Evolutionary conservation across 768 basidiomycete species (phyloP).

Genomic region (Leccinum fibrillosum): DNA sequence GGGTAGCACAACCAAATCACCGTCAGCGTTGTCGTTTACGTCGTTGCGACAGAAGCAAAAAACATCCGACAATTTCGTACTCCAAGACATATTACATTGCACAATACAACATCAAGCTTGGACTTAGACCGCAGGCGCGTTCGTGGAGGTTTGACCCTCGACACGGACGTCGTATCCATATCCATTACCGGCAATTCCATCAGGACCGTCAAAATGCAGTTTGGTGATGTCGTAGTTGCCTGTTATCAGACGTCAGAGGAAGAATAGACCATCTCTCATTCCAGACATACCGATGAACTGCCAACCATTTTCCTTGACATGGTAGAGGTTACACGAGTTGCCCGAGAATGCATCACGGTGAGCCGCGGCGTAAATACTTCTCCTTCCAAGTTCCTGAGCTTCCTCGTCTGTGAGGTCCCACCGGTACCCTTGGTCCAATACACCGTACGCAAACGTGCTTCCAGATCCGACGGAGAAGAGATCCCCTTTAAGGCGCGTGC

Average conservation of each 20-base stretch:
- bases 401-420: slow-evolving; percentile 94
- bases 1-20: background rate
- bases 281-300: slow-evolving; percentile 77
- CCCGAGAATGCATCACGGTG: slow-evolving; percentile 97
- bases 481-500: slow-evolving; percentile 91
- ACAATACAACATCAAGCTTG: slow-evolving; percentile 27
- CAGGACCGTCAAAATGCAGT: slow-evolving; percentile 88
- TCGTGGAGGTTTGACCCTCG: slow-evolving; percentile 51
- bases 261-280: slow-evolving; percentile 2
- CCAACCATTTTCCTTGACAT: slow-evolving; percentile 95
- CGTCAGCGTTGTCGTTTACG: background rate
- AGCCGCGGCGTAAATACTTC: slow-evolving; percentile 95
- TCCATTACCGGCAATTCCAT: slow-evolving; percentile 64
- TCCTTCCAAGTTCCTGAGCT: slow-evolving; percentile 88
- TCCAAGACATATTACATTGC: slow-evolving; percentile 16
- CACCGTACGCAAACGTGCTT: slow-evolving; percentile 98
- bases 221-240: slow-evolving; percentile 91
- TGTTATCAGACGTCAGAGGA: slow-evolving; percentile 30
- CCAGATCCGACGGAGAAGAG: slow-evolving; percentile 99
- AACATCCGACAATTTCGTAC: slow-evolving; percentile 2
- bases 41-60: background rate
- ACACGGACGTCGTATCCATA: slow-evolving; percentile 81
- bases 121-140: slow-evolving; percentile 39
- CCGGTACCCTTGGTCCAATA: slow-evolving; percentile 90
- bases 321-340: slow-evolving; percentile 94